Base-by-base conservation (phyloP, 1,284 basidiomycete species). In the Porodaedalea pini region DNA sequence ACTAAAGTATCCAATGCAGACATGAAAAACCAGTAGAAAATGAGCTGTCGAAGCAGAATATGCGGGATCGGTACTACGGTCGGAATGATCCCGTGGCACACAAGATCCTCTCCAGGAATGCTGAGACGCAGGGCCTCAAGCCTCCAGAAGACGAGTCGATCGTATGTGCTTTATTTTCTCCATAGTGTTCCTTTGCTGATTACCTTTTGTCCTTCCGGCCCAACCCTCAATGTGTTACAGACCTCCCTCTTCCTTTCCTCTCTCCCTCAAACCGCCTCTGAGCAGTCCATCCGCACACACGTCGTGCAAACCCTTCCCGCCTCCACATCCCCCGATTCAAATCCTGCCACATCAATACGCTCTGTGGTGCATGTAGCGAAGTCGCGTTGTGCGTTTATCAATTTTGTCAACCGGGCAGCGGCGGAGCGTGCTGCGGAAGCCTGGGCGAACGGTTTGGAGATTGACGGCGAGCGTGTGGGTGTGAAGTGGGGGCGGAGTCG, bases 381-480 rank as follows among this genome's bases (percentile, higher is more conserved):
- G 70, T 85, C 88, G 59, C 81, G 93, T 72, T 98, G 94, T 72
- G 96, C 96, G 0, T 99, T 99, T 71, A 81, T 98, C 58, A 98
- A 98, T 71, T 99, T 99, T 74, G 85, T 79, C 59, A 84, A 89
- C 56, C 81, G 97, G 27, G 68, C 78, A 1, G 77, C 82, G 15
- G 95, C 97, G 11, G 97, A 99, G 70, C 73, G 76, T 6, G 94
- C 92, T 0, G 95, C 95, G 0, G 81, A 88, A 63, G 86, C 88
- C 7, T 92, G 95, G 82, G 82, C 91, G 13, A 84, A 87, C 60
- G 95, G 94, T 2, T 78, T 99, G 21, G 90, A 94, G 64, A 77
- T 98, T 39, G 86, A 90, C 29, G 90, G 85, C 1, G 85, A 89
- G 66, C 79, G 79, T 54, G 82, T 90, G 7, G 77, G 81, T 48